These are phyloP conservation scores for Arxiozyma heterogenica DNA, from an alignment of 1,139 yeast genomes.

Conservation along the genomic window DNA sequence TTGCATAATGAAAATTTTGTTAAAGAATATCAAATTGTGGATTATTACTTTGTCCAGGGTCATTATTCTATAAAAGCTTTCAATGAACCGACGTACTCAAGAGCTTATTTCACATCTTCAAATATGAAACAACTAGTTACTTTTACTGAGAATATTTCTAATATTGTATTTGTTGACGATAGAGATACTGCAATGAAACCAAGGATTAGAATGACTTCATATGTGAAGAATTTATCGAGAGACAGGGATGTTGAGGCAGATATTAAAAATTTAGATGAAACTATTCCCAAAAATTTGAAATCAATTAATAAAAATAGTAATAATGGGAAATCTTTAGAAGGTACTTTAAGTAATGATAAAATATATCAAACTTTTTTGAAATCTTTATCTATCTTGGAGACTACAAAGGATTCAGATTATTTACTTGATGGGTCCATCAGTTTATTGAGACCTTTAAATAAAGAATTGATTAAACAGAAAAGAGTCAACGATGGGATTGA, in stretches of 20 bases:
- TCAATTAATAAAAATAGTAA: slow-evolving; percentile 1
- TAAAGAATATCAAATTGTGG: slow-evolving; percentile 10
- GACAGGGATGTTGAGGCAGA: neutral
- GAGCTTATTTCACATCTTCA: slow-evolving; percentile 25
- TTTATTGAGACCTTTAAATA: slow-evolving; percentile 21
- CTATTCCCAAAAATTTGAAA: no score
- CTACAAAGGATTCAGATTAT: slow-evolving; percentile 17
- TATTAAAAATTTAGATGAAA: no score
- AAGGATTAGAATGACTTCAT: slow-evolving; percentile 19
- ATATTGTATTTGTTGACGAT: slow-evolving; percentile 23
- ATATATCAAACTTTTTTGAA: slow-evolving; percentile 24
- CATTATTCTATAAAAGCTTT: slow-evolving; percentile 20
- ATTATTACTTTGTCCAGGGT: slow-evolving; percentile 26
- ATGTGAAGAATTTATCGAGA: slow-evolving; percentile 14
- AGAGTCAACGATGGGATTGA: slow-evolving; percentile 10
- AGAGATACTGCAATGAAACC: slow-evolving; percentile 21
- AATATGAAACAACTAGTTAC: slow-evolving; percentile 13
- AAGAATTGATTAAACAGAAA: slow-evolving; percentile 19
- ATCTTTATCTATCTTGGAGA: slow-evolving; percentile 17
- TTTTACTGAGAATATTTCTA: slow-evolving; percentile 12
- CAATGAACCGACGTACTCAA: slow-evolving; percentile 25
- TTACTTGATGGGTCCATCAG: slow-evolving; percentile 19
- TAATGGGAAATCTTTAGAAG: slow-evolving; percentile 12
- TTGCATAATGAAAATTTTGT: slow-evolving; percentile 7
- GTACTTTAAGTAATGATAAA: slow-evolving; percentile 21